These are phyloP conservation scores for Pythium aquatile DNA, from an alignment of 352 stramenopile genomes.

Conservation along the genomic window DNA sequence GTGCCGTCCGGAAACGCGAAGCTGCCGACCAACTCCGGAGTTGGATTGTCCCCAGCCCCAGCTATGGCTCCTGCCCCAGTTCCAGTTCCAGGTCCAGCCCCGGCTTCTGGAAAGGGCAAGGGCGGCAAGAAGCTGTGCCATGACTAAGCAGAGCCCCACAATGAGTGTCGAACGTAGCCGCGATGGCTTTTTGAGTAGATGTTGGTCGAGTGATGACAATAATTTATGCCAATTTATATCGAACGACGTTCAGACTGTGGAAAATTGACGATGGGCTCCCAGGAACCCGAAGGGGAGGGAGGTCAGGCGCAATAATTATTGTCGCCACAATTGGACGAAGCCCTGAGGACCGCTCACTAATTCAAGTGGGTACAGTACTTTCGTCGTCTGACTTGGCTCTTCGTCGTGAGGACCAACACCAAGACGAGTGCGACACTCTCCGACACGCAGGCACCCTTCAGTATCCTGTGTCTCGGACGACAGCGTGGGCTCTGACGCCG, in stretches of 20 bases:
- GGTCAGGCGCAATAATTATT: conserved; percentile 7
- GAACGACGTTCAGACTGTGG: background rate
- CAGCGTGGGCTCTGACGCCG: background rate
- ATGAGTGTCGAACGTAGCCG: background rate
- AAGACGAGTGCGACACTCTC: conserved; percentile 5
- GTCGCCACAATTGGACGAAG: background rate
- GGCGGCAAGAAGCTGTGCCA: conserved; percentile 24
- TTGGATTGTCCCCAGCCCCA: background rate
- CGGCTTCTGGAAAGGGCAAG: background rate
- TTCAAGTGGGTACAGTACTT: conserved; percentile 7
- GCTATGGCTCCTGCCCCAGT: background rate
- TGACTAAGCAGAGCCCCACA: conserved; percentile 7
- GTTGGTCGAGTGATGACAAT: conserved; percentile 11
- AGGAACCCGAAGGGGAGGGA: background rate
- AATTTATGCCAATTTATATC: conserved; percentile 10
- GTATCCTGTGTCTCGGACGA: background rate
- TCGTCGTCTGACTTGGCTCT: conserved; percentile 4
- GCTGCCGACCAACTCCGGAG: background rate
- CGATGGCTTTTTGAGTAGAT: conserved; percentile 5
- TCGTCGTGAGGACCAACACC: background rate
- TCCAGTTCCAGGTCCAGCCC: background rate
- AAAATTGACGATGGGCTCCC: background rate
- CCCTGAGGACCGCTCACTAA: conserved; percentile 1
- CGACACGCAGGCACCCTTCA: background rate
- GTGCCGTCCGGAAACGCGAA: conserved; percentile 8